These are phyloP conservation scores for Alternaria gansuensis DNA, from an alignment of 2,329 filamentous ascomycete species.

Conservation along the genomic window DNA sequence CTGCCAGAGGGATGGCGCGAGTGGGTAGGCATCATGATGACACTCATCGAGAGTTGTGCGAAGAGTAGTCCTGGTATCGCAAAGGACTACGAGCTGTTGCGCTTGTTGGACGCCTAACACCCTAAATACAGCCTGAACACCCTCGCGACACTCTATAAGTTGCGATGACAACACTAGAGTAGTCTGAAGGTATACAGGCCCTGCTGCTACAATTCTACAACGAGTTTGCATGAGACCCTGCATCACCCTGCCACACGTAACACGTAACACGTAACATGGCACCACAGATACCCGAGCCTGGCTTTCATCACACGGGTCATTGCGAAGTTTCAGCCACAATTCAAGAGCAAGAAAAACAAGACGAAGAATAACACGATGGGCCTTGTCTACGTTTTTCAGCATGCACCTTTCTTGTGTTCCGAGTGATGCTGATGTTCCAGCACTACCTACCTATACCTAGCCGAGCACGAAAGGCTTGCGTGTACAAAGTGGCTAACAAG, in stretches of 20 bases:
- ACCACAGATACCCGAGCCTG: constrained; percentile 2
- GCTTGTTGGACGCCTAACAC: constrained; percentile 35
- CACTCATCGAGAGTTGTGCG: constrained; percentile 45
- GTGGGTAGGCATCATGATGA: constrained; percentile 51
- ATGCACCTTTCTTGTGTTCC: neutral
- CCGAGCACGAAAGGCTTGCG: constrained; percentile 19
- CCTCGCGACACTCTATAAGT: neutral
- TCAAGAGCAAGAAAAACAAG: neutral
- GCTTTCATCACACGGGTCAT: neutral
- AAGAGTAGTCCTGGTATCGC: constrained; percentile 48
- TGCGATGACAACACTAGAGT: neutral
- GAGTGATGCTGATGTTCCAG: constrained; percentile 5
- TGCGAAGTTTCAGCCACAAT: neutral
- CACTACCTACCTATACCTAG: constrained; percentile 2
- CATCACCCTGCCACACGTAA: constrained; percentile 9
- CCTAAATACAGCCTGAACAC: neutral
- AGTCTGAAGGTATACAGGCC: neutral
- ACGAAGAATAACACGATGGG: neutral
- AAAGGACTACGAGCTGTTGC: constrained; percentile 48
- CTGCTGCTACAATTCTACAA: neutral
- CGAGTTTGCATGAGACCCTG: constrained; percentile 1
- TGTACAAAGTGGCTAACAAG: constrained; percentile 12
- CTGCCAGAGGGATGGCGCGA: constrained; percentile 49
- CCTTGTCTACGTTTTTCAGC: neutral
- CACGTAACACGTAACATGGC: constrained; percentile 8